Percentiles rank a stretch among this genome's conserved stretches.
Conservation (phyloP, 352 stramenopile species). For the Phytophthora fragariae region DNA sequence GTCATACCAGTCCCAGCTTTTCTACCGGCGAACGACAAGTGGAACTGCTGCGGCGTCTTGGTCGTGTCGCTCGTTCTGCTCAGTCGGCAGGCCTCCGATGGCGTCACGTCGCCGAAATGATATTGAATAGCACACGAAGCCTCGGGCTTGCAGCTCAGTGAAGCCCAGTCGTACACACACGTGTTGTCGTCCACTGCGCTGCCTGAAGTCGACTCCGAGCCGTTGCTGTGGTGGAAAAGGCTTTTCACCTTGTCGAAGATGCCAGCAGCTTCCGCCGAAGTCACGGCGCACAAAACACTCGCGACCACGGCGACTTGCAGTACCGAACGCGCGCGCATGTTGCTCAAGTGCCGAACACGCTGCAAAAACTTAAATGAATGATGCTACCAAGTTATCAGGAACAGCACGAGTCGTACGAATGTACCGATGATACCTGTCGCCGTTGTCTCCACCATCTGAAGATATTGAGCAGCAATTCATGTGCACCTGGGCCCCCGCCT, state of each 20-base stretch:
- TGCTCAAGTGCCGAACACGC: neutral
- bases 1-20: slow-evolving; percentile 48
- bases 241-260: slow-evolving; percentile 27
- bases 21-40: slow-evolving; percentile 53
- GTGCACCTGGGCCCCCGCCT: neutral
- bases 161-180: slow-evolving; percentile 40
- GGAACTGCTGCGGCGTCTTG: slow-evolving; percentile 53
- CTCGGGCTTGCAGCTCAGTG: slow-evolving; percentile 36
- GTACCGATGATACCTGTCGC: neutral
- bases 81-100: slow-evolving; percentile 50
- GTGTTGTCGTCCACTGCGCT: slow-evolving; percentile 35
- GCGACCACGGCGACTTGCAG: neutral
- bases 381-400: neutral
- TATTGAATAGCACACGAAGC: slow-evolving; percentile 43
- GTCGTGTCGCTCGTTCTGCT: slow-evolving; percentile 30
- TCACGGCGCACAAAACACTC: neutral
- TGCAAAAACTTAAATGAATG: slow-evolving; percentile 19
- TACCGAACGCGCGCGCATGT: slow-evolving; percentile 7
- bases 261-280: slow-evolving; percentile 7
- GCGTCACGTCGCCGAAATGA: slow-evolving; percentile 47
- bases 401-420: neutral
- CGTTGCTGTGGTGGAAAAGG: slow-evolving; percentile 12
- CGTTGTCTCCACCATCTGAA: slow-evolving; percentile 6
- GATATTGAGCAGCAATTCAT: slow-evolving; percentile 7
- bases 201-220: neutral